Base-by-base conservation (phyloP, 371 early-diverging fungal species). In the Mucor ambiguus region DNA sequence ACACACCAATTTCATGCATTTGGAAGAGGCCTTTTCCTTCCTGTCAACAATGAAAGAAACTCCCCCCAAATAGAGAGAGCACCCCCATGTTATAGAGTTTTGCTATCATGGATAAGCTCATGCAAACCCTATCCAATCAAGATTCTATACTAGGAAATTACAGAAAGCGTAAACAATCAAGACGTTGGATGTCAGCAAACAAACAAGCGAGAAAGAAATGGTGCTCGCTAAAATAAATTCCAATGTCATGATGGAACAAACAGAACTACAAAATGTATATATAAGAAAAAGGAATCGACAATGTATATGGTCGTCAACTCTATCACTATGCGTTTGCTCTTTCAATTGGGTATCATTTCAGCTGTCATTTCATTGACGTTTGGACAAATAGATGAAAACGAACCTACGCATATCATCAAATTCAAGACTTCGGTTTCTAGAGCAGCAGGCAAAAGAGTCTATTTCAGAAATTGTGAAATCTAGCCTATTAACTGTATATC, bases 351-450 rank as follows among this genome's bases (percentile, higher is more conserved):
- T 43, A 33, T 60, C 38, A 38, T 69, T 14, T 60, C 61, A 16
- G 33, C 61, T 55, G 57, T 61, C n/a, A 38, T 57, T 48, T 9
- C 30, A 14, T 48, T 64, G 35, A 52, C 37, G 3, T 55, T 43
- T 59, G 58, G 55, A 20, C 66, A 63, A 46, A 44, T 58, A 11
- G 62, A 65, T 14, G 57, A 41, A 16, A 52, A 63, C 26, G 72
- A 72, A 9, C 68, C 72, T 20, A 68, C 72, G 7, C 72, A 72
- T 22, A 72, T 72, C 3, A 65, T 72, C 24, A 68, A 65, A 43
- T 72, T 72, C 43, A 72, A 66, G 54, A 38, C 65, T 12, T 43
- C 54, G 32, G 60, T 68, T 9, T 44, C 58, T 20, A 59, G 38
- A 22, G 16, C 30, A 5, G 38, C 55, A 63, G 69, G 72, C 62